Conservation (phyloP, 352 stramenopile genomes). For the Discostella stelligera region DNA sequence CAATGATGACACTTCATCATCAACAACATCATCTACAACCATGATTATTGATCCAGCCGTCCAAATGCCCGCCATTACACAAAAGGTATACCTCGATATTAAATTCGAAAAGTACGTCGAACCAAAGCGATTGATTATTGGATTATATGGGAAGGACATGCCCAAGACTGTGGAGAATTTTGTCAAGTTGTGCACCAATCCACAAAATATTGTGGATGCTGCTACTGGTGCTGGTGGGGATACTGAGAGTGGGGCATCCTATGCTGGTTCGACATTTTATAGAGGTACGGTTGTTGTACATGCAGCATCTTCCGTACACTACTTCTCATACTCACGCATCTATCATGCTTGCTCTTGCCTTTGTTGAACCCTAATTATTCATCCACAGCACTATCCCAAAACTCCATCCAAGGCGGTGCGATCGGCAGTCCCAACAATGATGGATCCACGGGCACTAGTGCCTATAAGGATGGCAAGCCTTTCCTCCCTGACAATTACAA, state of each 20-base stretch:
- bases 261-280: slow-evolving; percentile 67
- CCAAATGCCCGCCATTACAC: slow-evolving; percentile 58
- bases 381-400: slow-evolving; percentile 45
- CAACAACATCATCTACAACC: not conserved
- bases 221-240: not conserved
- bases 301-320: not conserved
- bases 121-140: slow-evolving; percentile 59
- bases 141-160: slow-evolving; percentile 67
- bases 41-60: slow-evolving; percentile 55
- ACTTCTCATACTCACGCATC: not conserved
- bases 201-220: too few species aligned
- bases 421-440: slow-evolving; percentile 56
- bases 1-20: not conserved
- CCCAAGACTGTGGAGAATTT: slow-evolving; percentile 69
- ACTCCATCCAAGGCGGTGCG: slow-evolving; percentile 65
- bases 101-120: slow-evolving; percentile 46
- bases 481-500: slow-evolving; percentile 71
- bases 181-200: slow-evolving; percentile 45
- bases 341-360: not conserved
- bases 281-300: slow-evolving; percentile 17
- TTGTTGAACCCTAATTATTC: not conserved
- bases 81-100: slow-evolving; percentile 72
- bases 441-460: slow-evolving; percentile 26
- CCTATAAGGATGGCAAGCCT: slow-evolving; percentile 32
- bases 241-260: slow-evolving; percentile 22